phyloP scores from a whole-genome alignment of 1,139 yeast species.

The Saccharomyces pastorianus region DNA sequence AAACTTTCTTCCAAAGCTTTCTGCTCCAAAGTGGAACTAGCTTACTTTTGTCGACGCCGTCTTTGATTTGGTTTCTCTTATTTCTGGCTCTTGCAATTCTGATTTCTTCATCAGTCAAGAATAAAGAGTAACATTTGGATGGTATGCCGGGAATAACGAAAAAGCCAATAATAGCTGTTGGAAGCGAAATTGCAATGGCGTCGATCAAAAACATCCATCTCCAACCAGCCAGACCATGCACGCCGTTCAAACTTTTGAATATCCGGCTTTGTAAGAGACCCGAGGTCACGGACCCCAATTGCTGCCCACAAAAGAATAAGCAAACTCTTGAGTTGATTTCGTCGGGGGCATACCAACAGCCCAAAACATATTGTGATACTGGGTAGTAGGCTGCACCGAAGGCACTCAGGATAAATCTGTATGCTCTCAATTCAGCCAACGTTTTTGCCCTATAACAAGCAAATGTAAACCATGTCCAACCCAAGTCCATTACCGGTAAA shows the following conservation, averaged over 20 bases:
- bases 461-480: slow-evolving; percentile 62
- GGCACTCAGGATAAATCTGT: slow-evolving; percentile 54
- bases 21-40: slow-evolving; percentile 23
- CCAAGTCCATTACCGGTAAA: slow-evolving; percentile 47
- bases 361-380: slow-evolving; percentile 56
- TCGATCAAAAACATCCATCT: slow-evolving; percentile 73
- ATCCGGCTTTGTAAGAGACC: slow-evolving; percentile 53
- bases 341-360: slow-evolving; percentile 57
- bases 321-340: slow-evolving; percentile 41
- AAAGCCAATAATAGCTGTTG: slow-evolving; percentile 48
- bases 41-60: slow-evolving; percentile 19
- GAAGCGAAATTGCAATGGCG: slow-evolving; percentile 52
- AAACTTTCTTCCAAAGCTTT: slow-evolving; percentile 30
- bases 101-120: slow-evolving; percentile 55
- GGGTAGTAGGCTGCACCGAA: slow-evolving; percentile 60
- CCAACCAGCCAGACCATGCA: slow-evolving; percentile 58
- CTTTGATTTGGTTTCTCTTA: slow-evolving; percentile 32
- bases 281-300: slow-evolving; percentile 48
- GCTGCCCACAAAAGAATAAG: slow-evolving; percentile 41
- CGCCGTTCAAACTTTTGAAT: slow-evolving; percentile 42
- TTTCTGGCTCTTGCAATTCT: slow-evolving; percentile 52
- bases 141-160: slow-evolving; percentile 63
- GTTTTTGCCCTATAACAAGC: slow-evolving; percentile 42
- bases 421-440: slow-evolving; percentile 45
- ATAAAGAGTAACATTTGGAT: slow-evolving; percentile 44